Base-by-base conservation (phyloP, 495 filamentous ascomycete species). In the Choiromyces venosus region DNA sequence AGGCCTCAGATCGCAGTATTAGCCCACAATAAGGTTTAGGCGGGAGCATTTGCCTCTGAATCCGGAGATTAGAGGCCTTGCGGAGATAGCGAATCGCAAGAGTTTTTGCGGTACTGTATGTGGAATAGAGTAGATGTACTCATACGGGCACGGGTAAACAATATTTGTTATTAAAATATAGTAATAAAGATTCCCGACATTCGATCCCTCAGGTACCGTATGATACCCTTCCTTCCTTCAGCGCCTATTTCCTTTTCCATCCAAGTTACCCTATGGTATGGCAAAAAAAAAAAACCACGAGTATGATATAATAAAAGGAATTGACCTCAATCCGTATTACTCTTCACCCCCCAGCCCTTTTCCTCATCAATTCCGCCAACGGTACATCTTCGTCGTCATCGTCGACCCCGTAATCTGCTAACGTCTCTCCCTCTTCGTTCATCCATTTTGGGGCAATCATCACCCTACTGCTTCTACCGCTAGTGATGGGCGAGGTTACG, bases 401-500 rank as follows among this genome's bases (percentile, higher is more conserved):
- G 76, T 97, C 93, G 0, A 97, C 92, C 2, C 95, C 95, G 82
- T 93, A 99, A 80, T 99, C 95, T 64, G 89, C 85, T 42, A 98
- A 84, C 12, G 89, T 85, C 77, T 97, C 93, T 5, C 95, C 95
- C 61, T 97, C 94, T 0, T 89, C 86, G 75, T 97, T 94, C 7
- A 85, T 87, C 95, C 95, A 98, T 86, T 74, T 89, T 83, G 78
- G 8, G 70, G 71, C 9, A 72, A 66, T 19, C 74, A 71, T 21
- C 74, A 68, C 25, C 80, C 69, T n/a, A 73, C 66, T 68, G 71
- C 64, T 72, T 39, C 73, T 25, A 69, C 72, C 78, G 80, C 37
- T 75, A 74, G 46, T 78, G 75, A 18, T 78, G 74, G 56, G 77
- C 72, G 14, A 68, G 76, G 35, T 76, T 80, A 84, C 82, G n/a